Base-by-base conservation (phyloP, 2,329 filamentous ascomycete species). In the Coccinonectria pachysandricola region DNA sequence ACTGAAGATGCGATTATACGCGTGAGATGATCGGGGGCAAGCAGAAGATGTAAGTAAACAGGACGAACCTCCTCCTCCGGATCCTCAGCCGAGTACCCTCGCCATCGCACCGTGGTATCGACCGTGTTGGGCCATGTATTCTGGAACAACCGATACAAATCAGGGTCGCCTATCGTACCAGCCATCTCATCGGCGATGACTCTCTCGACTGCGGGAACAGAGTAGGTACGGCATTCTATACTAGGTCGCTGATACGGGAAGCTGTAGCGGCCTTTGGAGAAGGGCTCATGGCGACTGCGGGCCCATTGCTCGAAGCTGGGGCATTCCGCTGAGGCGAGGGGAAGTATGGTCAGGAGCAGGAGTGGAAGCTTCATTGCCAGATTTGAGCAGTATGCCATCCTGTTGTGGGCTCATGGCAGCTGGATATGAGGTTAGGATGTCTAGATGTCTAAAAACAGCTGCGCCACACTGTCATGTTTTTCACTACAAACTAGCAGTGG, bases 201-300 rank as follows among this genome's bases (percentile, higher is more conserved):
- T 28, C 75, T 60, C 50, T 95, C 88, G 4, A 93, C 82, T 6
- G 75, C 65, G 3, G 75, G 68, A 3, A 83, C 82, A 35, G 72
- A 71, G 60, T 91, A 92, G 1, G 83, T 92, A 26, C 87, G 79
- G 51, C 87, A 95, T 43, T 71, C 68, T 26, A 68, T 60, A 2
- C 68, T 67, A 1, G 88, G 88, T 15, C 88, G 72, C 60, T 92
- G 85, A 52, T 71, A 92, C 1, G 85, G 79, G 7, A 94, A 72
- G 30, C 71, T 62, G 49, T 91, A 70, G 6, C 72, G 74, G 8
- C 88, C 87, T n/a, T 68, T 57, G 38, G 83, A 92, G 43, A 76
- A 75, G 2, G 88, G 88, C 18, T 66, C 59, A 49, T 88, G 80
- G 12, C 36, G 39, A 8, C 50, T 24, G 13, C 42, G 44, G 12